Evolutionary conservation across 371 early-diverging fungal species (phyloP), one percentile per base, ranked within the genome.

Genomic region (Syncephalastrum monosporum): DNA sequence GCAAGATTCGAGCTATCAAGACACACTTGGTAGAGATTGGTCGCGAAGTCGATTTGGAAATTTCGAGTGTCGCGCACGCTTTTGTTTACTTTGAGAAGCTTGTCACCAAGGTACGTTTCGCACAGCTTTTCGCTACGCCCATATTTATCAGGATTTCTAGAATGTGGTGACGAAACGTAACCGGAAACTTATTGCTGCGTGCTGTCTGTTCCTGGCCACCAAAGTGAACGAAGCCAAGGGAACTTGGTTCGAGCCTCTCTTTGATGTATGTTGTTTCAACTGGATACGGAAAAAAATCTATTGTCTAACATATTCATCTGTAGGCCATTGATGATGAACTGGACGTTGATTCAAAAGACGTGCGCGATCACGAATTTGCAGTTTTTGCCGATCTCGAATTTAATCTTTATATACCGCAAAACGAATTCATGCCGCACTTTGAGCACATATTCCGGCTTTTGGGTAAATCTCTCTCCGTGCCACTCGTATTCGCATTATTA

Each of bases 11-110:
- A 19, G 81, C 78, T 19, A 69, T 92, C 56, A 95, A 95, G 54
- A 50, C 65, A 0, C 78, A 83, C 53, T 59, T 95, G 50, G 55
- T 92, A 13, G 79, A 72, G 16, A 69, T 74, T 41, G 74, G 66
- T 6, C 63, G 61, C 53, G 53, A 49, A 15, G 60, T 69, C 56
- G 89, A 94, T 68, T 68, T 96, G 47, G 98, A 98, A 72, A 72
- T 95, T 15, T 93, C 95, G 2, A 93, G 90, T 52, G 87, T 95
- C 7, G 97, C 97, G 0, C 81, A 84, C 53, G 86, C 94, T 1
- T 92, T 86, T 78, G 96, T 89, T 2, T 97, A 91, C 67, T 91
- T 96, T 74, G 97, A 98, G 68, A 97, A 96, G 65, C 84, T 98
- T 4, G 79, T 94, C 15, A 63, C 92, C 29, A 87, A 87, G 67